These are phyloP conservation scores for Pulveroboletus sp. DNA, from an alignment of 768 basidiomycete species.

Conservation along the genomic window DNA sequence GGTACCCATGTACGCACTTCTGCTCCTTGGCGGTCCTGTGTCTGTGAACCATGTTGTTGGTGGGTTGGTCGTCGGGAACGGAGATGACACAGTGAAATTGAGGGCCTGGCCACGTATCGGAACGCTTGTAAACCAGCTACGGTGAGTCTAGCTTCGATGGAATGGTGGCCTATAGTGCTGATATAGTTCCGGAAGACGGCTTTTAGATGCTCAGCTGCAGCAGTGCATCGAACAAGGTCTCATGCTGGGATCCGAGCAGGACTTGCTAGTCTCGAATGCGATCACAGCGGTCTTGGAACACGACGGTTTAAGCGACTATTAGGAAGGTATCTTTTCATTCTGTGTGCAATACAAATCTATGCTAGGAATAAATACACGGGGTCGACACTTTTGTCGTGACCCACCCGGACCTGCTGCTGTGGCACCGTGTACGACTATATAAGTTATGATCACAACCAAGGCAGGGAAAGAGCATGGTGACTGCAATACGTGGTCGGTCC, in stretches of 20 bases:
- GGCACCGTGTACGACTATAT: not conserved
- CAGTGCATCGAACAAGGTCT: constrained; percentile 61
- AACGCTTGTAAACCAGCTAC: too few species aligned
- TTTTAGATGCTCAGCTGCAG: constrained; percentile 66
- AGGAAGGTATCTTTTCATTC: not conserved
- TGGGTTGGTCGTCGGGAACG: too few species aligned
- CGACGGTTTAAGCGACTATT: constrained; percentile 30
- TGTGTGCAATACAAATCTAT: constrained; percentile 16
- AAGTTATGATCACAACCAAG: constrained; percentile 8
- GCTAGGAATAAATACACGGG: constrained; percentile 4
- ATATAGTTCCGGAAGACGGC: constrained; percentile 39
- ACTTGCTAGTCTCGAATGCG: constrained; percentile 50
- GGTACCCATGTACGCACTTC: too few species aligned
- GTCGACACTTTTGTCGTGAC: not conserved
- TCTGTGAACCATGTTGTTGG: too few species aligned
- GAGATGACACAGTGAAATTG: too few species aligned
- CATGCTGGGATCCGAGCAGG: constrained; percentile 40
- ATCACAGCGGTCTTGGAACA: constrained; percentile 37
- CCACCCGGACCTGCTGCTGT: not conserved
- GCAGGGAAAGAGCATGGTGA: not conserved
- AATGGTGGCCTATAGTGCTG: constrained; percentile 28
- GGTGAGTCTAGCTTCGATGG: too few species aligned
- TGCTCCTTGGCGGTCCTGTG: too few species aligned
- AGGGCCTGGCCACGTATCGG: too few species aligned
- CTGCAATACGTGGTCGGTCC: not conserved